Conservation (phyloP, 495 filamentous ascomycete genomes). For the Annulohypoxylon maeteangense region DNA sequence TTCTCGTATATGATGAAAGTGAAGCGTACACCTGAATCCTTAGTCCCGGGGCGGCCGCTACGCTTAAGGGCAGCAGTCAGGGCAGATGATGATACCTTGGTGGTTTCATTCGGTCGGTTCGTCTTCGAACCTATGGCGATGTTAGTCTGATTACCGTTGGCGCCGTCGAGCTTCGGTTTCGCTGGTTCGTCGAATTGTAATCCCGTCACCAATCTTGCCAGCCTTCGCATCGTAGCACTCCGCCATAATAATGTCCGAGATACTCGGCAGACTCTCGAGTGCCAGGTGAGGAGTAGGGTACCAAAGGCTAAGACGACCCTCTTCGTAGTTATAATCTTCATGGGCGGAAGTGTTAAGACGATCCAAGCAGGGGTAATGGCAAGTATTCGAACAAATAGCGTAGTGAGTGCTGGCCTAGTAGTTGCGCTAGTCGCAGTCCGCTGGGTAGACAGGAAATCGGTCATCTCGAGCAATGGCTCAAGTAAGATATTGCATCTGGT, state of each 20-base stretch:
- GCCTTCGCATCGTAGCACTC: slow-evolving; percentile 74
- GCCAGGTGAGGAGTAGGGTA: slow-evolving; percentile 87
- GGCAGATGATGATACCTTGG: slow-evolving; percentile 42
- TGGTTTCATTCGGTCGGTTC: slow-evolving; percentile 34
- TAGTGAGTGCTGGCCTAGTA: slow-evolving; percentile 89
- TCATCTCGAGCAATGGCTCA: slow-evolving; percentile 86
- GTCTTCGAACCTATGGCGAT: slow-evolving; percentile 20
- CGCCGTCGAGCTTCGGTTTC: slow-evolving; percentile 42
- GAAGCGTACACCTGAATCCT: slow-evolving; percentile 84
- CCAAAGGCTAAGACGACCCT: slow-evolving; percentile 82
- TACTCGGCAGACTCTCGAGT: slow-evolving; percentile 86
- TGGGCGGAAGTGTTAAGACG: slow-evolving; percentile 78
- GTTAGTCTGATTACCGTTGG: slow-evolving; percentile 20
- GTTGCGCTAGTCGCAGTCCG: slow-evolving; percentile 91
- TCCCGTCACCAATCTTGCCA: slow-evolving; percentile 78
- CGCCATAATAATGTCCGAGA: slow-evolving; percentile 91
- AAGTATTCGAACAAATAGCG: slow-evolving; percentile 88
- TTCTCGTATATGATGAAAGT: slow-evolving; percentile 98
- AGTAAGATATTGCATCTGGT: slow-evolving; percentile 89
- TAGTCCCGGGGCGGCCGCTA: slow-evolving; percentile 45
- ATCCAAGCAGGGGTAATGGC: slow-evolving; percentile 91
- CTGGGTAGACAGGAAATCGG: slow-evolving; percentile 93
- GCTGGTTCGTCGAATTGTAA: slow-evolving; percentile 69
- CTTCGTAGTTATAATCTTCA: slow-evolving; percentile 86
- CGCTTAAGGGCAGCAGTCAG: slow-evolving; percentile 46